Conservation (phyloP, 371 early-diverging fungal species). For the Mortierella sp. region DNA sequence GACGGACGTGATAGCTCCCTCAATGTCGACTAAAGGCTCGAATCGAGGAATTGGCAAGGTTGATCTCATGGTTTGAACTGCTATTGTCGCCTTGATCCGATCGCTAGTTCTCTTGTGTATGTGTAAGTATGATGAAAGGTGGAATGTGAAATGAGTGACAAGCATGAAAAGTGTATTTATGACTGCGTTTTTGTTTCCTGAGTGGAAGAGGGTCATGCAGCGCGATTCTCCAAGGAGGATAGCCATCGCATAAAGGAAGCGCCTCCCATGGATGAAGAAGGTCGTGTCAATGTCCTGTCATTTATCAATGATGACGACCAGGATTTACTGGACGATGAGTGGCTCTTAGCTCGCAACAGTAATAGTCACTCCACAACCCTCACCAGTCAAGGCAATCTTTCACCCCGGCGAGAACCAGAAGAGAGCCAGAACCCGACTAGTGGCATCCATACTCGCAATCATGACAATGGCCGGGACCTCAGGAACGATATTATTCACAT, state of each 20-base stretch:
- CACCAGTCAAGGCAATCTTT: background rate
- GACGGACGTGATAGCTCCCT: constrained; percentile 25
- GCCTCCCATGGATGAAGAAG: background rate
- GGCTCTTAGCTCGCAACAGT: background rate
- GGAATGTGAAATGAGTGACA: background rate
- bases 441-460: background rate
- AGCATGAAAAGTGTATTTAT: background rate
- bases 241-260: background rate
- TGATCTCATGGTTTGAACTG: background rate
- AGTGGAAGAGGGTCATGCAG: too few relatives aligned
- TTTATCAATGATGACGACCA: background rate
- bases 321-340: background rate
- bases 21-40: constrained; percentile 29
- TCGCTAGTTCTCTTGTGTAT: too few relatives aligned
- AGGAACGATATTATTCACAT: constrained; percentile 7
- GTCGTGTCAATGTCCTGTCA: background rate
- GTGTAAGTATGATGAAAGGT: background rate
- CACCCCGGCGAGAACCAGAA: background rate
- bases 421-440: background rate
- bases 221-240: background rate
- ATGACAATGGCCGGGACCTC: background rate
- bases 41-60: constrained; percentile 25
- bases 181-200: background rate
- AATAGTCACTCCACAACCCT: background rate
- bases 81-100: background rate